These are phyloP conservation scores for Colletotrichum sp. DNA, from an alignment of 2,329 filamentous ascomycete species.

Conservation along the genomic window DNA sequence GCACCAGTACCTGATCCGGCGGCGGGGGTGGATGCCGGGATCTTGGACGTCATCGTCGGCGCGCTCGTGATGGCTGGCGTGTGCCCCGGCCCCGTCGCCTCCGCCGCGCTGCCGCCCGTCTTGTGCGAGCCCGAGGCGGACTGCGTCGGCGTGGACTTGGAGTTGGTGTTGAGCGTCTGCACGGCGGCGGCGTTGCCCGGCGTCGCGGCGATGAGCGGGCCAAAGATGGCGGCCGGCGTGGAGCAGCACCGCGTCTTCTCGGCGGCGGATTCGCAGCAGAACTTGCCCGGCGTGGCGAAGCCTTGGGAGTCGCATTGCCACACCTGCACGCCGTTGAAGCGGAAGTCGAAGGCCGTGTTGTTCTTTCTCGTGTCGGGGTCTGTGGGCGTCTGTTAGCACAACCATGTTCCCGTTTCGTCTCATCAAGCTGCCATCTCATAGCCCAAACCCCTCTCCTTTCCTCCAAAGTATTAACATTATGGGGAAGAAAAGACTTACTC, in stretches of 20 bases:
- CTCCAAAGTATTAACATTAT: too few species aligned
- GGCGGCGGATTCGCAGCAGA: conserved; percentile 17
- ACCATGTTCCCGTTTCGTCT: background rate
- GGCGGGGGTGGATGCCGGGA: background rate
- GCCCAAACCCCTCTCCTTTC: background rate
- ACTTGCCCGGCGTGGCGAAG: conserved; percentile 8
- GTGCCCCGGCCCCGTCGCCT: background rate
- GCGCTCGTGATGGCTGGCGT: background rate
- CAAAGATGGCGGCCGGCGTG: conserved; percentile 9
- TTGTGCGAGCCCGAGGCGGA: background rate
- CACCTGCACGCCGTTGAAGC: conserved; percentile 16
- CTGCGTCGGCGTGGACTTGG: background rate
- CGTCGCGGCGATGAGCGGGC: conserved; percentile 9
- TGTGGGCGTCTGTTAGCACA: background rate
- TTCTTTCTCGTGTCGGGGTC: conserved; percentile 11
- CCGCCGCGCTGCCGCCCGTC: background rate
- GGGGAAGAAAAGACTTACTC: background rate
- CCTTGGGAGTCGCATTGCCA: conserved; percentile 15
- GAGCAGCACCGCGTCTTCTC: conserved; percentile 17
- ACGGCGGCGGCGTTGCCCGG: conserved; percentile 12
- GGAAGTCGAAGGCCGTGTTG: conserved; percentile 9
- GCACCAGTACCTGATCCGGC: rapidly evolving
- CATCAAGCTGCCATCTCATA: background rate
- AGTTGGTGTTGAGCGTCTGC: background rate
- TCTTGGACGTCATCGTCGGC: background rate